phyloP scores from a whole-genome alignment of 306 rosid genomes.

The Senna tora region DNA sequence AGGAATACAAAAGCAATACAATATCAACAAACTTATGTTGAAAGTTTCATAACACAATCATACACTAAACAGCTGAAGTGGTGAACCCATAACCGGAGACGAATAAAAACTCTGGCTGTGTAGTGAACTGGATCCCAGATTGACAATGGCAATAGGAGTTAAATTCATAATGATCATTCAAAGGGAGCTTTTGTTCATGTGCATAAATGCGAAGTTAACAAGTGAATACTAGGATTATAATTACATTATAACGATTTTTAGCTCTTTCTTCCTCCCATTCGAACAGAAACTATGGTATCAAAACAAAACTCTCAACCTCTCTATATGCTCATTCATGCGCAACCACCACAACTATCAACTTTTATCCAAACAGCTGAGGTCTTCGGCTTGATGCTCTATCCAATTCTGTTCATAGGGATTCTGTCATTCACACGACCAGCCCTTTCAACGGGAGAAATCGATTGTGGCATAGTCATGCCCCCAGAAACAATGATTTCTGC shows the following conservation, averaged over 20 bases:
- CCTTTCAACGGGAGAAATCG: slow-evolving; percentile 57
- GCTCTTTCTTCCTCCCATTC: not conserved
- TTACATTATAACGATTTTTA: not conserved
- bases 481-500: slow-evolving; percentile 94
- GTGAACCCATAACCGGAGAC: not conserved
- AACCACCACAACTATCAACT: not conserved
- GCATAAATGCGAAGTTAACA: not conserved
- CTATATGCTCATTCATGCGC: not conserved
- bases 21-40: too few relatives aligned
- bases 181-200: not conserved
- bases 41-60: too few relatives aligned
- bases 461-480: slow-evolving; percentile 92
- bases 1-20: too few relatives aligned
- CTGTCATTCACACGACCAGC: slow-evolving; percentile 25
- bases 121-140: not conserved
- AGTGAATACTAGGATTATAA: not conserved
- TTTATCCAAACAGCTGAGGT: not conserved
- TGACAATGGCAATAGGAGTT: not conserved
- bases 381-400: not conserved
- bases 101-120: not conserved
- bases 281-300: slow-evolving; percentile 3
- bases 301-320: not conserved
- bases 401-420: slow-evolving; percentile 24
- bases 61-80: not conserved
- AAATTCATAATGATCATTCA: not conserved